Conservation (phyloP, 2,329 filamentous ascomycete genomes). For the Beauveria asiatica region DNA sequence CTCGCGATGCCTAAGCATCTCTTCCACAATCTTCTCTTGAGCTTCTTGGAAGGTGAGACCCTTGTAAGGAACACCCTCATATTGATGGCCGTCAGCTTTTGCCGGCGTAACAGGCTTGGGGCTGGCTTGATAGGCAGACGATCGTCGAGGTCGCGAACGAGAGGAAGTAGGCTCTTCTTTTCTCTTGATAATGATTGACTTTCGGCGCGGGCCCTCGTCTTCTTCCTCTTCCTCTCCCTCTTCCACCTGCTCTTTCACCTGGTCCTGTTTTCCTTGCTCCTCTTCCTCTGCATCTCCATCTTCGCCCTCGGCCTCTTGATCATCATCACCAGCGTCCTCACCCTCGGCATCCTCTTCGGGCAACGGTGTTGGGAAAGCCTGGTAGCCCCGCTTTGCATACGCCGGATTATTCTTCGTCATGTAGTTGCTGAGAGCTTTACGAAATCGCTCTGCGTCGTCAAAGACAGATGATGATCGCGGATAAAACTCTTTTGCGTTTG, state of each 20-base stretch:
- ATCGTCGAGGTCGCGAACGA: slow-evolving; percentile 26
- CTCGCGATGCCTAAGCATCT: slow-evolving; percentile 61
- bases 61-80: slow-evolving; percentile 53
- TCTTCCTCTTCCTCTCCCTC: slow-evolving; percentile 24
- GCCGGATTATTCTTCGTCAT: slow-evolving; percentile 84
- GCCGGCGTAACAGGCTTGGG: slow-evolving; percentile 28
- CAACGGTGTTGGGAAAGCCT: slow-evolving; percentile 64
- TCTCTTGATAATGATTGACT: slow-evolving; percentile 31
- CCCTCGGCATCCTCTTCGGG: slow-evolving; percentile 39
- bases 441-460: slow-evolving; percentile 77
- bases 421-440: slow-evolving; percentile 78
- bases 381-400: slow-evolving; percentile 60
- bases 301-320: slow-evolving; percentile 14
- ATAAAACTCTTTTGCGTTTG: slow-evolving; percentile 81
- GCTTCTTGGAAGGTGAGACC: slow-evolving; percentile 74
- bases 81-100: slow-evolving; percentile 41
- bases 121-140: slow-evolving; percentile 23
- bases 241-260: slow-evolving; percentile 19
- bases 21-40: slow-evolving; percentile 75
- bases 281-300: slow-evolving; percentile 20
- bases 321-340: slow-evolving; percentile 20
- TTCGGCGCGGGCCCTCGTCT: slow-evolving; percentile 16
- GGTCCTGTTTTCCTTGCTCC: slow-evolving; percentile 19
- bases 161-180: slow-evolving; percentile 16
- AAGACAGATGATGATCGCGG: slow-evolving; percentile 62